These are phyloP conservation scores for Yarrowia bubula DNA, from an alignment of 805 yeast genomes.

Conservation along the genomic window DNA sequence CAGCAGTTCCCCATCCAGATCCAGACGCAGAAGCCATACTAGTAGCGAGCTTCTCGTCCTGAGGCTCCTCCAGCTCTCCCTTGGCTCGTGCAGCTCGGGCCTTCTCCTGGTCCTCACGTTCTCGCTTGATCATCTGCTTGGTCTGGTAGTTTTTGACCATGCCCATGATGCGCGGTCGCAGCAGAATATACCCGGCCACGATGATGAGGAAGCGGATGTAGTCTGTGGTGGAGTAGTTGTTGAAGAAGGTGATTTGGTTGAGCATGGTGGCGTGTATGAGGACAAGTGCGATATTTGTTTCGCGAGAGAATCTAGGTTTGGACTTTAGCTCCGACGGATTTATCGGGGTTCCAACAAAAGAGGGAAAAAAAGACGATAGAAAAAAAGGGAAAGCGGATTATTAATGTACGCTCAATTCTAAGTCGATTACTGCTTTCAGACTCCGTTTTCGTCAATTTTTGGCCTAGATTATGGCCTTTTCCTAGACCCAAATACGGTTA, in stretches of 20 bases:
- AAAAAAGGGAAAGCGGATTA: no score
- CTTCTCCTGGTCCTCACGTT: constrained; percentile 5
- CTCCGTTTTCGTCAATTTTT: no score
- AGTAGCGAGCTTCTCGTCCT: constrained; percentile 52
- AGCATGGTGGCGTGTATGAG: background rate
- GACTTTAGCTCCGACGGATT: background rate
- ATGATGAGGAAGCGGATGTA: constrained; percentile 26
- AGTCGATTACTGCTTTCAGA: no score
- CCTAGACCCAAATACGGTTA: no score
- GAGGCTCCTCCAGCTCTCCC: constrained; percentile 5
- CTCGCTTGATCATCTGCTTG: constrained; percentile 26
- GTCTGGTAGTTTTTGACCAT: constrained; percentile 24
- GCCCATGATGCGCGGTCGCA: constrained; percentile 25
- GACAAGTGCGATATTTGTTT: constrained; percentile 3
- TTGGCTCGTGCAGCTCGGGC: background rate
- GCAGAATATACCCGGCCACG: constrained; percentile 24
- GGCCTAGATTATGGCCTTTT: no score
- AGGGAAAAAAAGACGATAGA: no score
- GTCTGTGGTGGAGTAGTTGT: constrained; percentile 22
- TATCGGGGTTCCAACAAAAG: no score
- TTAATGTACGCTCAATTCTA: no score
- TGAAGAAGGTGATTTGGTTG: constrained; percentile 23
- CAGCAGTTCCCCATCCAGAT: constrained; percentile 25
- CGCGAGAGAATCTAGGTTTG: background rate
- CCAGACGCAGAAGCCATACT: constrained; percentile 60